phyloP scores from a whole-genome alignment of 2,329 filamentous ascomycete genomes.

The Pseudogymnoascus sp. region DNA sequence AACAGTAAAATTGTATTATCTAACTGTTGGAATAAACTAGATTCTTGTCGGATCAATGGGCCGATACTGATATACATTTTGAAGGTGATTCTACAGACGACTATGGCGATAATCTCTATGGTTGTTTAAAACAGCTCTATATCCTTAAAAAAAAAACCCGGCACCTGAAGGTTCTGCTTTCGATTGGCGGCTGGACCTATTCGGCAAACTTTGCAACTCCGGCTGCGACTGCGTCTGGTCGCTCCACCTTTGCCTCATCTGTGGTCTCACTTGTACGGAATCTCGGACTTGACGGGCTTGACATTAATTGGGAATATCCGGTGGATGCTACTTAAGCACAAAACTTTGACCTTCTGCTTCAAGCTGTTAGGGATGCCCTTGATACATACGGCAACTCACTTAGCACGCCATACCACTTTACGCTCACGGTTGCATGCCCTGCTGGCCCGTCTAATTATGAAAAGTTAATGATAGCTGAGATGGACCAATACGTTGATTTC shows the following conservation, averaged over 20 bases:
- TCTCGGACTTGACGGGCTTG: slow-evolving; percentile 21
- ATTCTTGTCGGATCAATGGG: slow-evolving; percentile 58
- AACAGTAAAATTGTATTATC: slow-evolving; percentile 30
- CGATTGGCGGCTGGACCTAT: slow-evolving; percentile 83
- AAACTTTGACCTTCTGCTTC: slow-evolving; percentile 26
- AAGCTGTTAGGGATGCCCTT: slow-evolving; percentile 33
- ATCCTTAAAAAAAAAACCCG: slow-evolving; percentile 69
- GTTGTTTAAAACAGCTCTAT: slow-evolving; percentile 70
- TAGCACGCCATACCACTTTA: slow-evolving; percentile 42
- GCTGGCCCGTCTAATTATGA: slow-evolving; percentile 42
- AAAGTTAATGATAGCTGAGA: slow-evolving; percentile 38
- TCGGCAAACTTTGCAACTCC: slow-evolving; percentile 65
- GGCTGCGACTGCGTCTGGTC: slow-evolving; percentile 49
- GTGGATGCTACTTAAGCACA: slow-evolving; percentile 13
- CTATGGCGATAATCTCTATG: slow-evolving; percentile 64
- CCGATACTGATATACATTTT: slow-evolving; percentile 68
- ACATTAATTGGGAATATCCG: slow-evolving; percentile 23
- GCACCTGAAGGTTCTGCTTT: slow-evolving; percentile 69
- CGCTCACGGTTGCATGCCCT: slow-evolving; percentile 46
- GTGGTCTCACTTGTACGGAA: slow-evolving; percentile 17
- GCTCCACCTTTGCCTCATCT: slow-evolving; percentile 16
- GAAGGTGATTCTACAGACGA: slow-evolving; percentile 63
- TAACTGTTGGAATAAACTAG: slow-evolving; percentile 27
- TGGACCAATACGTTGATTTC: slow-evolving; percentile 45
- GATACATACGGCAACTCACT: slow-evolving; percentile 39